These are phyloP conservation scores for Corymbia maculata DNA, from an alignment of 345 rosid genomes.

Conservation along the genomic window DNA sequence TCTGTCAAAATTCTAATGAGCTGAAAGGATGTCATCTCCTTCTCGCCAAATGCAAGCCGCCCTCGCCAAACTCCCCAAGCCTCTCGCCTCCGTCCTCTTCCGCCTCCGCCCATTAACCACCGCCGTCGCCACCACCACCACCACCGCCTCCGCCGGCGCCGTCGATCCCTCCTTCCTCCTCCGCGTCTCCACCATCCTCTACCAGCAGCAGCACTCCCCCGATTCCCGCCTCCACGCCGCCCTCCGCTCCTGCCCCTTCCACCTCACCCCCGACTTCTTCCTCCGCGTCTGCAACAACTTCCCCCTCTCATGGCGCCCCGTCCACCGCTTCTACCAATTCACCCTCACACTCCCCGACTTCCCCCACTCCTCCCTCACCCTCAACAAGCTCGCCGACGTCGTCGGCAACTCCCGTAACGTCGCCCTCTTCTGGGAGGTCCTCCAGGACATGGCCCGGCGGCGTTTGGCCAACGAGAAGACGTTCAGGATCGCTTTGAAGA, in stretches of 20 bases:
- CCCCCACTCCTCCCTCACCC: constrained; percentile 36
- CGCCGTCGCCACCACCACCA: neutral
- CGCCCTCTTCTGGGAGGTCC: constrained; percentile 60
- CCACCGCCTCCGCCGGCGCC: constrained; percentile 4
- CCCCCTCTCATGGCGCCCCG: constrained; percentile 80
- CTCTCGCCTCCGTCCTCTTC: neutral
- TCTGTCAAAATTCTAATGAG: neutral
- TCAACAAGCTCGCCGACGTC: constrained; percentile 61
- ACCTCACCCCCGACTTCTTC: constrained; percentile 61
- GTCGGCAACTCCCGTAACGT: constrained; percentile 58
- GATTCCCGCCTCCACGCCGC: constrained; percentile 52
- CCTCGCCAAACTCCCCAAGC: neutral
- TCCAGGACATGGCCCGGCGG: constrained; percentile 33
- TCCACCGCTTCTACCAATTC: constrained; percentile 63
- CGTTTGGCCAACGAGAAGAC: constrained; percentile 63
- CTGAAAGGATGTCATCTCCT: neutral
- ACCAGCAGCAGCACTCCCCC: constrained; percentile 63
- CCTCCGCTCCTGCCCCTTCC: constrained; percentile 31
- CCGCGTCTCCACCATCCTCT: constrained; percentile 71
- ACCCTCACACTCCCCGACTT: constrained; percentile 28
- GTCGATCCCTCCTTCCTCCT: constrained; percentile 49
- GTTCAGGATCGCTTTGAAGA: constrained; percentile 43
- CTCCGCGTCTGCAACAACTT: constrained; percentile 84
- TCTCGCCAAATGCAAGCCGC: neutral
- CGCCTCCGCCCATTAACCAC: constrained; percentile 1